These are phyloP conservation scores for Chaetomiaceae sp. DNA, from an alignment of 2,329 filamentous ascomycete genomes.

Conservation along the genomic window DNA sequence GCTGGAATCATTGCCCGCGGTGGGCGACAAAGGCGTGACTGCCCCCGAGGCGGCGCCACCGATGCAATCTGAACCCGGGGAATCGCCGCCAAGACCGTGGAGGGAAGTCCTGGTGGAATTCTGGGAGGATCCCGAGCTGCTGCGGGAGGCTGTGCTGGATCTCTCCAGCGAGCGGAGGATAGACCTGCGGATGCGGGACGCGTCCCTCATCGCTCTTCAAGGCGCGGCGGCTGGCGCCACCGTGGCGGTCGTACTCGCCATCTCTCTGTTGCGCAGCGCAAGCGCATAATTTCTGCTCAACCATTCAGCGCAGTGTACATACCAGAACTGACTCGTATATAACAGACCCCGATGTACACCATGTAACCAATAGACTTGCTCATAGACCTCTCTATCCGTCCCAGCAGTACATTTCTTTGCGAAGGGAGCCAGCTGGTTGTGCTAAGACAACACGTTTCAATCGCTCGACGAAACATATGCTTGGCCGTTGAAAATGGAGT, in stretches of 20 bases:
- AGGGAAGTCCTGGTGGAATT: conserved; percentile 35
- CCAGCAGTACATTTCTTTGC: too few relatives aligned
- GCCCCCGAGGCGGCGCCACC: neutral
- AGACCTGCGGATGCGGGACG: conserved; percentile 62
- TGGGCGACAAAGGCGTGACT: too few relatives aligned
- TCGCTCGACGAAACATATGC: too few relatives aligned
- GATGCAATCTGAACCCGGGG: neutral
- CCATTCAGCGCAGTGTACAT: neutral
- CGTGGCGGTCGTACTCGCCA: conserved; percentile 50
- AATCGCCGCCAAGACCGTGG: too few relatives aligned
- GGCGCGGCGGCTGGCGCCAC: conserved; percentile 63
- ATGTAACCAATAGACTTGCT: too few relatives aligned
- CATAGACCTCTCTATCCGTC: neutral
- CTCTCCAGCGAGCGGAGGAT: conserved; percentile 63
- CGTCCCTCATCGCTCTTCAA: conserved; percentile 66
- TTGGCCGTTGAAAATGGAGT: too few relatives aligned
- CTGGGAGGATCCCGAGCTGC: conserved; percentile 38
- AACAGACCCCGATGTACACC: too few relatives aligned
- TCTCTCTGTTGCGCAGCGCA: conserved; percentile 43
- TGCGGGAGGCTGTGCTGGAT: conserved; percentile 51
- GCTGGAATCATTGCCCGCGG: too few relatives aligned
- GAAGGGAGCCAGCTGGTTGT: too few relatives aligned
- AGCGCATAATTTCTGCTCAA: neutral
- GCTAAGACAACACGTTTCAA: too few relatives aligned
- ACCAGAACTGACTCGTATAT: neutral